phyloP scores from a whole-genome alignment of 352 stramenopile genomes.

The Phytophthora pistaciae region DNA sequence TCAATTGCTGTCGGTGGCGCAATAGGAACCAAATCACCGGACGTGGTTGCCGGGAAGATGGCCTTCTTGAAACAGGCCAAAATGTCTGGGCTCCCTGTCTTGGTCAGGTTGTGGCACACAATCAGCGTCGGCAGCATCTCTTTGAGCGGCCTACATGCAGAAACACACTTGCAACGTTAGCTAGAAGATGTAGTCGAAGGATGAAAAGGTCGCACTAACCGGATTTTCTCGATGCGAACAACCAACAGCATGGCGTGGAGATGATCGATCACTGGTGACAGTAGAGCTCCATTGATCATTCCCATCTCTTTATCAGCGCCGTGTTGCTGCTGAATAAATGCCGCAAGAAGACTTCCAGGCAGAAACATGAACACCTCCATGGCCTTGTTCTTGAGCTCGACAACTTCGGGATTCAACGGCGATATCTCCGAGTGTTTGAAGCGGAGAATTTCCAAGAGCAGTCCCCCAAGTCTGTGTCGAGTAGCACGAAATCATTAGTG shows the following conservation, averaged over 20 bases:
- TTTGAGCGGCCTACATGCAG: conserved; percentile 37
- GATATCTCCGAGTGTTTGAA: conserved; percentile 42
- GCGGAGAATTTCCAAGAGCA: conserved; percentile 56
- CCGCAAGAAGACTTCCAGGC: conserved; percentile 44
- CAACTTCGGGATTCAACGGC: conserved; percentile 33
- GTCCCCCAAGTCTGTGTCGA: conserved; percentile 51
- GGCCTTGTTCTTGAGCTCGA: conserved; percentile 71
- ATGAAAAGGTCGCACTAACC: conserved; percentile 24
- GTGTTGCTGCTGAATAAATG: conserved; percentile 56
- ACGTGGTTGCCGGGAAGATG: conserved; percentile 37
- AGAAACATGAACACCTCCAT: conserved; percentile 77
- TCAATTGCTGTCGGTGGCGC: background rate
- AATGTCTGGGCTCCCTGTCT: conserved; percentile 32
- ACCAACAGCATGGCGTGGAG: conserved; percentile 63
- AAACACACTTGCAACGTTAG: background rate
- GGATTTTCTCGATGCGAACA: conserved; percentile 69
- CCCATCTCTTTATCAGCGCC: background rate
- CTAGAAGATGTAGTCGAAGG: background rate
- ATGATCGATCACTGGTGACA: conserved; percentile 52
- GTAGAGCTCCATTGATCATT: background rate
- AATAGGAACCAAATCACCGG: background rate
- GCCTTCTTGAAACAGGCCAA: conserved; percentile 50
- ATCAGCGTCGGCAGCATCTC: conserved; percentile 69
- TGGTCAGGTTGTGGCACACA: conserved; percentile 71
- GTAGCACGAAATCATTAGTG: no score